phyloP scores from a whole-genome alignment of 1,139 yeast genomes.

The Citeromyces siamensis region DNA sequence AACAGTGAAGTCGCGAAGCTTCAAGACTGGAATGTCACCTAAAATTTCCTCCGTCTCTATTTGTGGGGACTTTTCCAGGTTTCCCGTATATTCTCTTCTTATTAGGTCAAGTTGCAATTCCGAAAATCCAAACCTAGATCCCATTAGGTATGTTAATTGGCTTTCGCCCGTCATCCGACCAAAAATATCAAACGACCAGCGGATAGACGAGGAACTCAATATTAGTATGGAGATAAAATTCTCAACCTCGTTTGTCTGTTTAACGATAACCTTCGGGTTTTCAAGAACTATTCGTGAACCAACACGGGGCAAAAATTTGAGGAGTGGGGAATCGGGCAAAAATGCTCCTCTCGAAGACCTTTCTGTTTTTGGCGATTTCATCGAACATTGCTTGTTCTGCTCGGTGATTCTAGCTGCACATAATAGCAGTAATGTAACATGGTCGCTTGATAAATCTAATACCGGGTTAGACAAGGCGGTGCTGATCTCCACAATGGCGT shows the following conservation, averaged over 20 bases:
- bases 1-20: background rate
- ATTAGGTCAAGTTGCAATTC: background rate
- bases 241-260: conserved; percentile 5
- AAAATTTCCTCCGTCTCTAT: background rate
- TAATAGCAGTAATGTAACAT: conserved; percentile 12
- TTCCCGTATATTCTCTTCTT: background rate
- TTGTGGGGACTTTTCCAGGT: background rate
- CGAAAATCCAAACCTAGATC: background rate
- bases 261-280: conserved; percentile 14
- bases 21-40: background rate
- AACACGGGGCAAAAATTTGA: background rate
- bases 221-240: conserved; percentile 11
- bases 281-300: conserved; percentile 14
- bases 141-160: background rate
- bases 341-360: background rate
- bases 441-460: conserved; percentile 14
- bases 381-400: conserved; percentile 3
- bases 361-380: background rate
- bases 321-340: background rate
- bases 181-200: conserved; percentile 9
- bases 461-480: conserved; percentile 13
- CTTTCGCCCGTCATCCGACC: background rate
- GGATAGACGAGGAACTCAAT: conserved; percentile 12
- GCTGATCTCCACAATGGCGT: conserved; percentile 11
- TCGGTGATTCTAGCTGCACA: conserved; percentile 6